These are phyloP conservation scores for Lizonia empirigonia DNA, from an alignment of 2,329 filamentous ascomycete species.

Conservation along the genomic window DNA sequence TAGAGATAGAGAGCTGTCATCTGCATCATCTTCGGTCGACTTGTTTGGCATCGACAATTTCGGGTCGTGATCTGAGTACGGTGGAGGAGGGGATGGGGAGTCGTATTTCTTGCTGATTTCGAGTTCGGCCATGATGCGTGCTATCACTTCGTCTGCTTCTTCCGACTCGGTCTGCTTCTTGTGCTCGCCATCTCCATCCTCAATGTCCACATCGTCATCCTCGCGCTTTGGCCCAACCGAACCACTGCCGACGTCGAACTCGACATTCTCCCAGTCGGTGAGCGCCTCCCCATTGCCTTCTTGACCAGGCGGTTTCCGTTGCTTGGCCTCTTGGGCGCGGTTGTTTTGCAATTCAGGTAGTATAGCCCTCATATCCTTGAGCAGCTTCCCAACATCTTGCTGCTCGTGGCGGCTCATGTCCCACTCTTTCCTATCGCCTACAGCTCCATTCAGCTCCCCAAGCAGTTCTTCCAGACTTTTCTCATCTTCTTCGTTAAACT, in stretches of 20 bases:
- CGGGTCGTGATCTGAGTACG: conserved; percentile 18
- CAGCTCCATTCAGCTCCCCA: conserved; percentile 45
- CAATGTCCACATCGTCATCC: conserved; percentile 23
- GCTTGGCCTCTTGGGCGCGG: conserved; percentile 11
- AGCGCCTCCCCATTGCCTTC: conserved; percentile 22
- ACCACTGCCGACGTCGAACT: conserved; percentile 37
- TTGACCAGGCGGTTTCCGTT: neutral
- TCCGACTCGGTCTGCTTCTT: conserved; percentile 42
- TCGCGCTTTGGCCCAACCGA: conserved; percentile 24
- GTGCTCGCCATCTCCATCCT: conserved; percentile 20
- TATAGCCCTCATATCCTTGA: conserved; percentile 50
- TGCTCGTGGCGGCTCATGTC: conserved; percentile 49
- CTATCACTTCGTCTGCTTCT: conserved; percentile 55
- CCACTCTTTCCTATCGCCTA: conserved; percentile 47
- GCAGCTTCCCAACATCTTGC: conserved; percentile 48
- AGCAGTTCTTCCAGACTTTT: conserved; percentile 55
- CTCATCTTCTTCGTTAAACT: conserved; percentile 50
- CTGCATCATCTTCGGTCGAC: conserved; percentile 10
- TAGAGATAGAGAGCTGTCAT: conserved; percentile 35
- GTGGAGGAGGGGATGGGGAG: conserved; percentile 28
- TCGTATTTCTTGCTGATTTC: conserved; percentile 52
- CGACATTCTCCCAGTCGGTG: conserved; percentile 42
- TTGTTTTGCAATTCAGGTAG: conserved; percentile 42
- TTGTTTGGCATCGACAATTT: neutral
- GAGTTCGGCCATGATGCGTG: conserved; percentile 54